Evolutionary conservation across 1,284 basidiomycete genomes (phyloP).

Genomic region (Dichomitus squalens): DNA sequence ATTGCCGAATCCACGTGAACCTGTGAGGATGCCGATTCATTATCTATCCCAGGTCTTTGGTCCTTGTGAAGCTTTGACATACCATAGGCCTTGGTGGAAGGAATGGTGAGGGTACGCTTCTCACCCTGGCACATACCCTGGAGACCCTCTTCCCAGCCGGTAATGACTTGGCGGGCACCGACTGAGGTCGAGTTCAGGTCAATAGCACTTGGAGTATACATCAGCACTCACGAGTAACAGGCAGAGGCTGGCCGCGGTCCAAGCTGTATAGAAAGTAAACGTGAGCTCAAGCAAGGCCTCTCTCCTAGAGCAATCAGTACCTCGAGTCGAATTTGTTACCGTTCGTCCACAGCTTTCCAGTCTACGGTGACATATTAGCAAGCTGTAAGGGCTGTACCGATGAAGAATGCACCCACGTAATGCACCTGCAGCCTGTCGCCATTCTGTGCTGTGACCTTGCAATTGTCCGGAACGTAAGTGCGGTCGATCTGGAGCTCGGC

Average conservation of each 20-base stretch:
- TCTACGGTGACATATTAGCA: constrained; percentile 43
- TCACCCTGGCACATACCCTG: constrained; percentile 87
- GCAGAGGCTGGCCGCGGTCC: constrained; percentile 69
- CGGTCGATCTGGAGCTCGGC: constrained; percentile 63
- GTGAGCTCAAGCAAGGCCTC: not conserved
- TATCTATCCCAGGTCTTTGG: not conserved
- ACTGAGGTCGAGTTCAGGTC: constrained; percentile 46
- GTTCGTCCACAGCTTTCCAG: constrained; percentile 71
- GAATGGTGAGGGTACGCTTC: constrained; percentile 91
- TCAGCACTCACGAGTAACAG: constrained; percentile 60
- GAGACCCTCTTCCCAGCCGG: constrained; percentile 82
- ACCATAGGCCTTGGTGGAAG: constrained; percentile 82
- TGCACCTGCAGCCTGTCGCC: constrained; percentile 77
- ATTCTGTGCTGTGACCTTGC: constrained; percentile 56
- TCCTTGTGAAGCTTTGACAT: constrained; percentile 33
- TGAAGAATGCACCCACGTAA: constrained; percentile 56
- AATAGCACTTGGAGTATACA: not conserved
- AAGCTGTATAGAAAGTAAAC: constrained; percentile 39
- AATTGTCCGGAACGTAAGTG: constrained; percentile 60
- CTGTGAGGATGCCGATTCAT: constrained; percentile 40
- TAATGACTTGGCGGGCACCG: constrained; percentile 80
- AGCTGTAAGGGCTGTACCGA: not conserved
- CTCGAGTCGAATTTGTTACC: constrained; percentile 87
- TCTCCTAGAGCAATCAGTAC: constrained; percentile 34
- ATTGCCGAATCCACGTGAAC: constrained; percentile 72